Evolutionary conservation across 2,329 filamentous ascomycete species (phyloP).

Genomic region (Epichloe gansuensis): DNA sequence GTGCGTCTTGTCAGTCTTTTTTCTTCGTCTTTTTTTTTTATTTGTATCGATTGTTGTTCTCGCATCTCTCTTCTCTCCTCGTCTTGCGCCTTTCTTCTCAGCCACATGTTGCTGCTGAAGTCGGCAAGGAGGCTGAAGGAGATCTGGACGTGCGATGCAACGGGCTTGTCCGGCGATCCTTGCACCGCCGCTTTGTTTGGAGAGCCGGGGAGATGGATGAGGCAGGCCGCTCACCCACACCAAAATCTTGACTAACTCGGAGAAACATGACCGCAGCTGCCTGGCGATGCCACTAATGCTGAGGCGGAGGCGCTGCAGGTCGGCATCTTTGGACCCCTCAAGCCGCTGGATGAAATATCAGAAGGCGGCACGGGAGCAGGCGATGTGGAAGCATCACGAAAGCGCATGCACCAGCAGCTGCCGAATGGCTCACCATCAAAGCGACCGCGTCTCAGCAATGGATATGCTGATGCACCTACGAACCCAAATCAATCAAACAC

Average conservation of each 20-base stretch:
- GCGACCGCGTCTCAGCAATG: constrained; percentile 48
- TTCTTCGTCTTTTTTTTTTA: constrained; percentile 6
- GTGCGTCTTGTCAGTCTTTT: constrained; percentile 7
- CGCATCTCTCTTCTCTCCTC: constrained; percentile 1
- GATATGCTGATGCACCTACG: constrained; percentile 41
- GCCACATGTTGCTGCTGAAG: background rate
- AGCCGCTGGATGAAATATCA: constrained; percentile 26
- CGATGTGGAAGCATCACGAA: constrained; percentile 32
- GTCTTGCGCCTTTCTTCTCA: background rate
- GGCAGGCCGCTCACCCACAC: too few species aligned
- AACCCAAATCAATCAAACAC: background rate
- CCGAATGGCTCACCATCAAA: constrained; percentile 46
- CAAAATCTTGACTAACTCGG: constrained; percentile 3
- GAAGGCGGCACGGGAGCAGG: constrained; percentile 24
- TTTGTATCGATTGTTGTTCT: background rate
- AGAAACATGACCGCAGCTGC: constrained; percentile 24
- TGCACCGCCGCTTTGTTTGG: too few species aligned
- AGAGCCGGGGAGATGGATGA: too few species aligned
- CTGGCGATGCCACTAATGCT: constrained; percentile 31
- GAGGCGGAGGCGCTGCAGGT: constrained; percentile 32
- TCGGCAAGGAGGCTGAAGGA: background rate
- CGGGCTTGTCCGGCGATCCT: too few species aligned
- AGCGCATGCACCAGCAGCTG: constrained; percentile 32
- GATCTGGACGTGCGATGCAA: too few species aligned
- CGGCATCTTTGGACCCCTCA: constrained; percentile 46